These are phyloP conservation scores for Collybiopsis confluens DNA, from an alignment of 768 basidiomycete species.

Conservation along the genomic window DNA sequence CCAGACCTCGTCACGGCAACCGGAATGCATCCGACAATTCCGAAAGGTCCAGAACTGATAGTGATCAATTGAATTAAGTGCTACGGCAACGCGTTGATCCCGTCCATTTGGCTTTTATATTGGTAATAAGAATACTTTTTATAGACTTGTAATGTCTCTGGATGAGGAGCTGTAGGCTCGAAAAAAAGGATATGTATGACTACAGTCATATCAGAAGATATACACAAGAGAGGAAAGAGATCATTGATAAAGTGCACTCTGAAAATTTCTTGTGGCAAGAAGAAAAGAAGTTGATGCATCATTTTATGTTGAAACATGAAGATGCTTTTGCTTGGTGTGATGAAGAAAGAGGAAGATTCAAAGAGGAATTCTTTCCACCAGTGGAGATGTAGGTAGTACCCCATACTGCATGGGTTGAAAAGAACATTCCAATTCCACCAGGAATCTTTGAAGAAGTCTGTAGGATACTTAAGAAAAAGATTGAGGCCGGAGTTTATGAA, in stretches of 20 bases:
- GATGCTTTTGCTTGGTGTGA: constrained; percentile 35
- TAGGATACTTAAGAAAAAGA: constrained; percentile 18
- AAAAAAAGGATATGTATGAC: too few species aligned
- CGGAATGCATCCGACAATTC: too few species aligned
- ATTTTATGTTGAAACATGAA: constrained; percentile 27
- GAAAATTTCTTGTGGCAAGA: constrained; percentile 25
- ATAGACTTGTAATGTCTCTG: too few species aligned
- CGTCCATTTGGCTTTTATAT: too few species aligned
- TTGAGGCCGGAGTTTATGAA: constrained; percentile 26
- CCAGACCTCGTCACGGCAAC: too few species aligned
- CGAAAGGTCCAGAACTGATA: too few species aligned
- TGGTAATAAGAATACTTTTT: too few species aligned
- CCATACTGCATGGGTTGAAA: constrained; percentile 28
- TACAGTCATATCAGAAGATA: constrained; percentile 16
- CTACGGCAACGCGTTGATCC: too few species aligned
- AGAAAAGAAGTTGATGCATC: constrained; percentile 26
- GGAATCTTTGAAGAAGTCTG: constrained; percentile 20
- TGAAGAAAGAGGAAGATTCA: constrained; percentile 27
- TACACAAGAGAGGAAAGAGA: constrained; percentile 16
- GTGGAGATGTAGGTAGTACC: constrained; percentile 25
- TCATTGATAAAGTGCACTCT: constrained; percentile 10
- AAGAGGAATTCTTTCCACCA: constrained; percentile 27
- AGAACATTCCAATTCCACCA: constrained; percentile 25
- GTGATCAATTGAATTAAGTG: too few species aligned
- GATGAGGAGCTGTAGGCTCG: too few species aligned